phyloP scores from a whole-genome alignment of 257 asterid genomes.

The Anisodus tanguticus region DNA sequence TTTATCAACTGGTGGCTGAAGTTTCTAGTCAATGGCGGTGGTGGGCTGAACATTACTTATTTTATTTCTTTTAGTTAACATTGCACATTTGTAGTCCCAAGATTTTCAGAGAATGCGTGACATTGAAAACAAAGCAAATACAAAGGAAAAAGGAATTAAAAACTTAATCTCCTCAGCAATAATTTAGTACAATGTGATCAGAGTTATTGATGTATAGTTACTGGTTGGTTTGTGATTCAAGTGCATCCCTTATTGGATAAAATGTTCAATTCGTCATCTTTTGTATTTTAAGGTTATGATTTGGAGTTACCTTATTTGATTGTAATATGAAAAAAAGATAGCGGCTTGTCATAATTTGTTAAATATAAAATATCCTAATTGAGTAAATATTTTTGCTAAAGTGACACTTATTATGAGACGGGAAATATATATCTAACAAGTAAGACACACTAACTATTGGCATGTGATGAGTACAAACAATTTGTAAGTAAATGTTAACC shows the following conservation, averaged over 20 bases:
- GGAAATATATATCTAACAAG: no score
- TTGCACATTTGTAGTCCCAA: conserved; percentile 13
- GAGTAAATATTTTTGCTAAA: no score
- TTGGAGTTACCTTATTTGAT: not conserved
- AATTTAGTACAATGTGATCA: not conserved
- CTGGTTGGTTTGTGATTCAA: not conserved
- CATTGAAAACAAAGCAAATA: not conserved
- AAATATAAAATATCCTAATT: not conserved
- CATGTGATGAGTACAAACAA: not conserved
- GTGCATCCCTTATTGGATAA: not conserved
- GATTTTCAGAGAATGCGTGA: conserved; percentile 6
- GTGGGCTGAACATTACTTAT: not conserved
- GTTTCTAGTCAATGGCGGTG: not conserved
- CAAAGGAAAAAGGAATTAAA: no score
- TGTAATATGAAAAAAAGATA: not conserved
- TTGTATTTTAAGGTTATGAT: not conserved
- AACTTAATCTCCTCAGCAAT: not conserved
- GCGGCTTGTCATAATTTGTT: not conserved
- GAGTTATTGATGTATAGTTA: not conserved
- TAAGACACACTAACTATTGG: not conserved
- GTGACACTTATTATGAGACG: no score
- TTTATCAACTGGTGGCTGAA: not conserved
- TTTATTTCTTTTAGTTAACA: not conserved
- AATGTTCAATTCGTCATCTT: not conserved
- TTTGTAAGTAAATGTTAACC: not conserved